Percentiles rank a stretch among this genome's conserved stretches.
These are phyloP conservation scores for Vanderwaltozyma verrucispora DNA, from an alignment of 805 yeast species.

Conservation along the genomic window DNA sequence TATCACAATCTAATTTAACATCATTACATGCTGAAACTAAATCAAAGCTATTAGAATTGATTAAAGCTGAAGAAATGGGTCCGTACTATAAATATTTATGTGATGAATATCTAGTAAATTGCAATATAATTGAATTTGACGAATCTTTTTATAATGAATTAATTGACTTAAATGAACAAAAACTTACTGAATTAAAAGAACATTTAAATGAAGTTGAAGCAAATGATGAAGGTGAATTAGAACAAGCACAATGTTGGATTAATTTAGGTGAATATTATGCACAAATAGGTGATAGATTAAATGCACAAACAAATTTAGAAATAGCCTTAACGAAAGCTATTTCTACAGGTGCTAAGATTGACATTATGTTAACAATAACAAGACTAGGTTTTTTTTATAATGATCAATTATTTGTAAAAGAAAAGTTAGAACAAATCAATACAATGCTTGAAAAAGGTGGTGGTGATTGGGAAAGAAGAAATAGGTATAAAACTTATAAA, in stretches of 20 bases:
- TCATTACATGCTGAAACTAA: constrained; percentile 28
- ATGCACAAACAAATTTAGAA: constrained; percentile 55
- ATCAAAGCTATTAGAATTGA: constrained; percentile 39
- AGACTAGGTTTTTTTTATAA: constrained; percentile 85
- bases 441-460: constrained; percentile 89
- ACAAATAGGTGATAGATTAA: constrained; percentile 65
- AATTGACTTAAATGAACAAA: constrained; percentile 41
- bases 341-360: constrained; percentile 85
- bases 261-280: constrained; percentile 85
- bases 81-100: constrained; percentile 71
- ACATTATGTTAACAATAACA: constrained; percentile 67
- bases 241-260: constrained; percentile 63
- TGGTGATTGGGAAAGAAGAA: constrained; percentile 99
- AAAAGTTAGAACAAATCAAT: constrained; percentile 64
- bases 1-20: constrained; percentile 33
- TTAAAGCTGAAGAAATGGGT: constrained; percentile 57
- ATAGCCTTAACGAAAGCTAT: constrained; percentile 73
- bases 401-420: constrained; percentile 59
- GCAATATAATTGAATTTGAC: constrained; percentile 41
- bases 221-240: constrained; percentile 75
- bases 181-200: constrained; percentile 38
- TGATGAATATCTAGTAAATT: constrained; percentile 29
- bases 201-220: constrained; percentile 40
- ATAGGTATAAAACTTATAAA: constrained; percentile 81
- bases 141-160: constrained; percentile 43